These are phyloP conservation scores for Ecytonucleospora hepatopenaei DNA, from an alignment of 371 early-diverging fungal species.

Conservation along the genomic window DNA sequence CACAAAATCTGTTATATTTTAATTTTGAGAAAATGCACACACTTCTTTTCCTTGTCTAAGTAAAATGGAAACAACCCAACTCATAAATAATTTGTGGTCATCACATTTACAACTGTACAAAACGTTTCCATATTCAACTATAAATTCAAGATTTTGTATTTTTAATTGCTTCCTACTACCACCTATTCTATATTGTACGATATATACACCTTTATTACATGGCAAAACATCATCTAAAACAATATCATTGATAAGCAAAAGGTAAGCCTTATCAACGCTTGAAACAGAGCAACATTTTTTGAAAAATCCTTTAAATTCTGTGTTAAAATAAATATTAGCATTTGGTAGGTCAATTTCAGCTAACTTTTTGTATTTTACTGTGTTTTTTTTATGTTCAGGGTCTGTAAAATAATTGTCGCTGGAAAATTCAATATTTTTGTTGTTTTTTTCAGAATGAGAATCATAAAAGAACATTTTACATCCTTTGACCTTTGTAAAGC, in stretches of 20 bases:
- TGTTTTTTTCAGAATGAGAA: not conserved
- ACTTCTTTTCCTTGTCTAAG: not conserved
- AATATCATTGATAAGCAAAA: not conserved
- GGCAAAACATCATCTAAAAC: not conserved
- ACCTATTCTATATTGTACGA: not conserved
- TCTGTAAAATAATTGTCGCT: not conserved
- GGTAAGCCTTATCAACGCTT: not conserved
- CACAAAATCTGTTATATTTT: conserved; percentile 1
- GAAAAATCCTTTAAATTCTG: not conserved
- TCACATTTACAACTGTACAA: not conserved
- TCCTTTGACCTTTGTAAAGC: not conserved
- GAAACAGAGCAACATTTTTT: not conserved
- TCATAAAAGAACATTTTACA: not conserved
- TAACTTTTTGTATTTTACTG: not conserved
- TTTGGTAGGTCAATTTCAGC: not conserved
- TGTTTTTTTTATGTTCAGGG: not conserved
- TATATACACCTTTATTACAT: not conserved
- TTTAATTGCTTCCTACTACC: not conserved
- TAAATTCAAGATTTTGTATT: not conserved
- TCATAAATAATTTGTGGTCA: not conserved
- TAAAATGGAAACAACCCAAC: conserved; percentile 1
- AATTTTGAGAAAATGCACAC: not conserved
- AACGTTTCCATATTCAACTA: not conserved
- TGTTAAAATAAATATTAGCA: not conserved
- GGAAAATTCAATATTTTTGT: not conserved